These are phyloP conservation scores for Neurospora tetrasperma DNA, from an alignment of 495 filamentous ascomycete species.

Conservation along the genomic window DNA sequence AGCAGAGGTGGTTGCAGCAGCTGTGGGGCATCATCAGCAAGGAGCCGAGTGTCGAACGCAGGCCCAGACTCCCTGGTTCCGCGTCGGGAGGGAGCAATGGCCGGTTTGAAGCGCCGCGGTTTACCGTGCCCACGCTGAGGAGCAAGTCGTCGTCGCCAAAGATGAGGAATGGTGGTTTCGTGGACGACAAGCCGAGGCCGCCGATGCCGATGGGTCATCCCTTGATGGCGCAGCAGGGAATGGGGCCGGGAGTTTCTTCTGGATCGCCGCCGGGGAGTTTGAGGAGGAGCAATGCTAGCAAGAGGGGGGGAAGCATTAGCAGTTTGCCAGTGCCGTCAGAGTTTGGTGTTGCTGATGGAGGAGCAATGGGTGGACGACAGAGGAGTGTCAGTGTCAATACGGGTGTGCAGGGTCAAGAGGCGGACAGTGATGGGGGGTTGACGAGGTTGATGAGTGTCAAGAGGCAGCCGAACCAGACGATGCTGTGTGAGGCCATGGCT, in stretches of 20 bases:
- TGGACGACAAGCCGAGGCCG: not conserved
- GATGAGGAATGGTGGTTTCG: not conserved
- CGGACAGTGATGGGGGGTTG: constrained; percentile 13
- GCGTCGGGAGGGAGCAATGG: constrained; percentile 5
- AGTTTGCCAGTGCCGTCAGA: not conserved
- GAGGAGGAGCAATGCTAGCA: constrained; percentile 13
- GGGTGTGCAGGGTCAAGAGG: not conserved
- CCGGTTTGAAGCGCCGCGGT: constrained; percentile 17
- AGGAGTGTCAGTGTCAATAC: constrained; percentile 2
- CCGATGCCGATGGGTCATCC: not conserved
- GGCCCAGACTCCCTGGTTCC: not conserved
- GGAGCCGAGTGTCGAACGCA: constrained; percentile 2
- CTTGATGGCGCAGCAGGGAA: not conserved
- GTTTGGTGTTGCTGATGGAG: not conserved
- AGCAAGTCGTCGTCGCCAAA: not conserved
- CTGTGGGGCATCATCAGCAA: constrained; percentile 19
- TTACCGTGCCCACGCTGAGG: constrained; percentile 6
- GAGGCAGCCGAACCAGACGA: constrained; percentile 12
- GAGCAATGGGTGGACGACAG: not conserved
- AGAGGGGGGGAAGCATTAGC: not conserved
- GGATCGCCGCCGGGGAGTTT: not conserved
- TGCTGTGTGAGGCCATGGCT: constrained; percentile 24
- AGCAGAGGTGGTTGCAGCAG: constrained; percentile 23
- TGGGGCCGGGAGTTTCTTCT: not conserved
- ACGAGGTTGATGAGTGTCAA: constrained; percentile 22